Evolutionary conservation across 1,284 basidiomycete species (phyloP).

Genomic region (Moesziomyces sp.): DNA sequence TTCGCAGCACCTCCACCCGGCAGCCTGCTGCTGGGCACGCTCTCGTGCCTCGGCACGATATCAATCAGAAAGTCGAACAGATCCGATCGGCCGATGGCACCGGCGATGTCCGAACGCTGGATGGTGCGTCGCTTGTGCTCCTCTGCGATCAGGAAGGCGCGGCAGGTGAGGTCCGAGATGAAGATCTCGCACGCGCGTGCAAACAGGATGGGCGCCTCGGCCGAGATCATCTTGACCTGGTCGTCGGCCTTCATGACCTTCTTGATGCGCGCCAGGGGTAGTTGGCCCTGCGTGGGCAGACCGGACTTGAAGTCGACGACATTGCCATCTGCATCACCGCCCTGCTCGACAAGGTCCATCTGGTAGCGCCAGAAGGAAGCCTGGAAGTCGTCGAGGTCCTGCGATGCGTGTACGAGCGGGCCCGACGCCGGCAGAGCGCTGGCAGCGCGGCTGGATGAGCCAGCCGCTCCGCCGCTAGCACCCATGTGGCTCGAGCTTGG

Average conservation of each 20-base stretch:
- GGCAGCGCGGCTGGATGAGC: slow-evolving; percentile 28
- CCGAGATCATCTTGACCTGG: slow-evolving; percentile 67
- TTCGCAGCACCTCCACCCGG: slow-evolving; percentile 46
- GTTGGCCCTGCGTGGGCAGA: slow-evolving; percentile 55
- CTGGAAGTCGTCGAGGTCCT: slow-evolving; percentile 56
- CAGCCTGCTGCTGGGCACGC: slow-evolving; percentile 45
- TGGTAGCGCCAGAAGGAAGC: slow-evolving; percentile 62
- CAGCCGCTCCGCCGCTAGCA: slow-evolving; percentile 8
- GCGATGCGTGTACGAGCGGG: slow-evolving; percentile 43
- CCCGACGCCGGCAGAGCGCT: slow-evolving; percentile 23
- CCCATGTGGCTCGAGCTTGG: slow-evolving; percentile 3
- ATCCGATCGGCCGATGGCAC: slow-evolving; percentile 63
- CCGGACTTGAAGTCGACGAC: slow-evolving; percentile 60
- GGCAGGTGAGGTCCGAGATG: slow-evolving; percentile 66
- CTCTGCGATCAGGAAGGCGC: slow-evolving; percentile 65
- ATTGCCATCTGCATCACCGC: slow-evolving; percentile 56
- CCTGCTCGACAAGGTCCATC: slow-evolving; percentile 61
- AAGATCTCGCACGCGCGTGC: slow-evolving; percentile 68
- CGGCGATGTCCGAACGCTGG: slow-evolving; percentile 63
- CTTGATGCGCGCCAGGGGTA: slow-evolving; percentile 66
- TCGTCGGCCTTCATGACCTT: slow-evolving; percentile 68
- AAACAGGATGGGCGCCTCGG: slow-evolving; percentile 66
- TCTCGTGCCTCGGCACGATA: slow-evolving; percentile 62
- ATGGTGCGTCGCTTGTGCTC: slow-evolving; percentile 65
- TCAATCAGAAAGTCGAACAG: slow-evolving; percentile 68